Evolutionary conservation across 768 basidiomycete species (phyloP), one percentile per base, ranked within the genome.

Genomic region (Suillus placidus): DNA sequence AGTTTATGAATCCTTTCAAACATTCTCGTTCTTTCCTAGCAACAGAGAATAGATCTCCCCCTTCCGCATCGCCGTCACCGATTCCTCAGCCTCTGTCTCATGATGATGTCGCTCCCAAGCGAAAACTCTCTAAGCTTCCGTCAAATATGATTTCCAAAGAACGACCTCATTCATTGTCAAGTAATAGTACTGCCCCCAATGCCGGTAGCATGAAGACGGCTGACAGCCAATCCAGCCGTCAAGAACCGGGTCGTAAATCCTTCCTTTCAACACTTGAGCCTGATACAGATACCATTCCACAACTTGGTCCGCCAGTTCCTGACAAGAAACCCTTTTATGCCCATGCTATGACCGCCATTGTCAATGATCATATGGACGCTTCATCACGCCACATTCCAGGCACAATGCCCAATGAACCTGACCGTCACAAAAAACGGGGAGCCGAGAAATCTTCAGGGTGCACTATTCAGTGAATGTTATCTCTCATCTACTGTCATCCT

Each of bases 1-100:
- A 83, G 73, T 85, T 91, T 66, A 82, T 88, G 65, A 81, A 83
- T 30, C 85, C 83, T 16, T 89, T 91, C 77, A 90, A 85, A 67
- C 84, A 85, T 43, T 88, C 90, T 26, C 81, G 84, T 61, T 85
- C 86, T n/a, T 88, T 84, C 68, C 71, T 89, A 23, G 80, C 82
- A 1, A 78, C 83, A 4, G 81, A 85, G 40, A 79, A 81, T 38
- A 71, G 67, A 37, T 69, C 76, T 9, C 70, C 72, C 6, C 68
- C 78, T 23, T 74, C 79, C 12, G 64, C 79, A 4, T 66, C 68
- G 8, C 71, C 79, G 16, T 69, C 79, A 9, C 74, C 76, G 16
- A 64, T 64, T 52, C 67, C 78, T 63, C 62, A 64, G 64, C 51
- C 72, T 64, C 67, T 69, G 60, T 23, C 67, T 42, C 69, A 75